A percentile compares a stretch with the other conserved stretches of the same genome.
phyloP scores from a whole-genome alignment of 1,139 yeast species.

The Saccharomyces hybrid region DNA sequence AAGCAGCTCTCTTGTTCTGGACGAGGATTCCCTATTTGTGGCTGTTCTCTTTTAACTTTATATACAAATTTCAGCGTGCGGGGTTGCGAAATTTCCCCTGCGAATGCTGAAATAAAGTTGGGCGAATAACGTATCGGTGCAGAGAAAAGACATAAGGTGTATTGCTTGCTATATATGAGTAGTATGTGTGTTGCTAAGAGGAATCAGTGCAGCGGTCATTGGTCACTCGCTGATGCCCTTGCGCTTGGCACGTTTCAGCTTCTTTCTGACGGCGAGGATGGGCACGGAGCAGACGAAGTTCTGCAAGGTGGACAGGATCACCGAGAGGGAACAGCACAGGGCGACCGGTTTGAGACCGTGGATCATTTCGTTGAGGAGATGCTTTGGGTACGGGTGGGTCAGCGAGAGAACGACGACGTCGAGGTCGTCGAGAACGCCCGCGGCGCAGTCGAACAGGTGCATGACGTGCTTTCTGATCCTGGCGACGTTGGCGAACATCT shows the following conservation, averaged over 20 bases:
- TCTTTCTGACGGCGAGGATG: constrained; percentile 83
- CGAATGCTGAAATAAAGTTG: neutral
- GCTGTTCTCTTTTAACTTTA: neutral
- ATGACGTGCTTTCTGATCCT: constrained; percentile 18
- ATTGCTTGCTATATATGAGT: neutral
- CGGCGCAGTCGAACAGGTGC: constrained; percentile 28
- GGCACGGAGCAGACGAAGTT: constrained; percentile 57
- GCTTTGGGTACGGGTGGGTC: constrained; percentile 77
- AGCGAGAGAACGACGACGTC: constrained; percentile 27
- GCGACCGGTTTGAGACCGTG: constrained; percentile 77
- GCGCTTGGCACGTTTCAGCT: constrained; percentile 66
- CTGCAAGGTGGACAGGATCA: constrained; percentile 26
- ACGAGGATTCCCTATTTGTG: neutral
- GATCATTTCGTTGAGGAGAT: constrained; percentile 72
- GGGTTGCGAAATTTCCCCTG: neutral
- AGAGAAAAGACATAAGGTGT: neutral
- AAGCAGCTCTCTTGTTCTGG: no score
- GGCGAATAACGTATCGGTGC: neutral
- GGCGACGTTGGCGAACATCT: constrained; percentile 16
- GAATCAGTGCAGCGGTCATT: neutral
- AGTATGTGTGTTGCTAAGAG: neutral
- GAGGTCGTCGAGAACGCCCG: constrained; percentile 22
- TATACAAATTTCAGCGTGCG: neutral
- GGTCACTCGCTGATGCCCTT: constrained; percentile 24
- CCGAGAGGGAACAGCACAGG: constrained; percentile 50